Percentiles rank a stretch among this genome's conserved stretches.
Conservation (phyloP, 495 filamentous ascomycete genomes). For the Ramalina intermedia region DNA sequence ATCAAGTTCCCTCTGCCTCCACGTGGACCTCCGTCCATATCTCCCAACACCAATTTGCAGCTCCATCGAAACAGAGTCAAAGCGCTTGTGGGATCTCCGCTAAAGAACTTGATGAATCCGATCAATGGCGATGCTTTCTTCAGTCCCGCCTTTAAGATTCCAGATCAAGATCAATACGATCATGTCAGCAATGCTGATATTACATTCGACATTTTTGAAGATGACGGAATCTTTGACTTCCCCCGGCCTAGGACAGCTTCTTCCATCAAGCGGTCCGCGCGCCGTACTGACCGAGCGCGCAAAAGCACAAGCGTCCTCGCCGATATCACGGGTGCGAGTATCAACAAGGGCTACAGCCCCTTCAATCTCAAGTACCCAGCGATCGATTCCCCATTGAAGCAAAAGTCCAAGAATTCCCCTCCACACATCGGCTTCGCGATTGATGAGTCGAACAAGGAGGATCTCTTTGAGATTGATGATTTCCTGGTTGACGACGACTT, state of each 20-base stretch:
- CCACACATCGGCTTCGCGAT: slow-evolving; percentile 41
- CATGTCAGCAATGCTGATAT: slow-evolving; percentile 36
- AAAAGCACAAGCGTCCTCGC: slow-evolving; percentile 45
- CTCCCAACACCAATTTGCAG: slow-evolving; percentile 87
- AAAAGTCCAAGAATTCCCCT: slow-evolving; percentile 32
- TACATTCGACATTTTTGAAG: slow-evolving; percentile 62
- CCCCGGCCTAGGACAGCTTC: slow-evolving; percentile 48
- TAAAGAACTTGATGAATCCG: slow-evolving; percentile 49
- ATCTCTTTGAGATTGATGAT: slow-evolving; percentile 49
- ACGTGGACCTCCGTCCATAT: slow-evolving; percentile 73
- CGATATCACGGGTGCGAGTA: slow-evolving; percentile 44
- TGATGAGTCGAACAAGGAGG: slow-evolving; percentile 38
- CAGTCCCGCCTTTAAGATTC: slow-evolving; percentile 63
- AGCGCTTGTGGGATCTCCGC: slow-evolving; percentile 78
- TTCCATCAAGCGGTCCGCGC: slow-evolving; percentile 59
- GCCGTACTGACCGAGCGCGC: slow-evolving; percentile 43
- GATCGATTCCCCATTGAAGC: slow-evolving; percentile 30
- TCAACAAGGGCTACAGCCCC: slow-evolving; percentile 35
- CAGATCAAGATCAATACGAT: slow-evolving; percentile 17
- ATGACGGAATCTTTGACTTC: slow-evolving; percentile 35
- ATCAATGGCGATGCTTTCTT: slow-evolving; percentile 50
- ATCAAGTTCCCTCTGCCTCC: slow-evolving; percentile 72
- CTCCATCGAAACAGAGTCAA: slow-evolving; percentile 79
- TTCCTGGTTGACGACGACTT: slow-evolving; percentile 42
- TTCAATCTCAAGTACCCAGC: slow-evolving; percentile 9